These are phyloP conservation scores for Tolypocladium guangdongense DNA, from an alignment of 2,329 filamentous ascomycete species.

Conservation along the genomic window DNA sequence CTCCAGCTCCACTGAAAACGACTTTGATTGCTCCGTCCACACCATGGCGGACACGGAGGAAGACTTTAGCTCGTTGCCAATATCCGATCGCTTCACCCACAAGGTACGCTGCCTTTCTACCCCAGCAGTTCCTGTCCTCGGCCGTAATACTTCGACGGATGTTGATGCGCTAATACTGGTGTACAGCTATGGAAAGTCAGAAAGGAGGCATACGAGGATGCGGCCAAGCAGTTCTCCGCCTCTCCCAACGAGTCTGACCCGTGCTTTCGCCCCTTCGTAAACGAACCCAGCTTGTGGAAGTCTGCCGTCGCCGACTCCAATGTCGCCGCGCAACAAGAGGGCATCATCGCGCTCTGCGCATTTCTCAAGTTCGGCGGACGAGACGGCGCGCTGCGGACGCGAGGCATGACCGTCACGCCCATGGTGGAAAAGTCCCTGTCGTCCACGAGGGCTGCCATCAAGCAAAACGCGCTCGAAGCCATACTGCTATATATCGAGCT, in stretches of 20 bases:
- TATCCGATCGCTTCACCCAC: conserved; percentile 73
- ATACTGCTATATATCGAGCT: conserved; percentile 82
- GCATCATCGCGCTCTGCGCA: conserved; percentile 73
- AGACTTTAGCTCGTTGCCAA: conserved; percentile 68
- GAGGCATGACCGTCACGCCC: conserved; percentile 60
- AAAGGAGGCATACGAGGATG: conserved; percentile 90
- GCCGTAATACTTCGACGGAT: neutral
- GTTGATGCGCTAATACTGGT: neutral
- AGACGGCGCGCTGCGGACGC: conserved; percentile 68
- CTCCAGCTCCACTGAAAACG: conserved; percentile 9
- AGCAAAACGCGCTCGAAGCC: conserved; percentile 76
- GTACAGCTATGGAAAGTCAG: conserved; percentile 84
- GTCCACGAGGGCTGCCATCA: conserved; percentile 79
- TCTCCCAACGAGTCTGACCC: conserved; percentile 79
- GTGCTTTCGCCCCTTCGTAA: conserved; percentile 76
- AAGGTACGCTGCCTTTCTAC: conserved; percentile 41
- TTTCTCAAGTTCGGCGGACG: conserved; percentile 86
- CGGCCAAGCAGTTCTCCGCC: conserved; percentile 72
- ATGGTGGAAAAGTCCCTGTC: conserved; percentile 87
- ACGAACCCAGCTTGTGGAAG: conserved; percentile 83
- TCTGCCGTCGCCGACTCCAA: conserved; percentile 88
- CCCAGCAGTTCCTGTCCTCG: neutral
- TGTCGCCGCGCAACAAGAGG: conserved; percentile 92
- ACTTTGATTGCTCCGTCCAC: conserved; percentile 8
- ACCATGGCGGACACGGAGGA: conserved; percentile 74